phyloP scores from a whole-genome alignment of 2,329 filamentous ascomycete genomes.

The Emmonsiellopsis sp. region DNA sequence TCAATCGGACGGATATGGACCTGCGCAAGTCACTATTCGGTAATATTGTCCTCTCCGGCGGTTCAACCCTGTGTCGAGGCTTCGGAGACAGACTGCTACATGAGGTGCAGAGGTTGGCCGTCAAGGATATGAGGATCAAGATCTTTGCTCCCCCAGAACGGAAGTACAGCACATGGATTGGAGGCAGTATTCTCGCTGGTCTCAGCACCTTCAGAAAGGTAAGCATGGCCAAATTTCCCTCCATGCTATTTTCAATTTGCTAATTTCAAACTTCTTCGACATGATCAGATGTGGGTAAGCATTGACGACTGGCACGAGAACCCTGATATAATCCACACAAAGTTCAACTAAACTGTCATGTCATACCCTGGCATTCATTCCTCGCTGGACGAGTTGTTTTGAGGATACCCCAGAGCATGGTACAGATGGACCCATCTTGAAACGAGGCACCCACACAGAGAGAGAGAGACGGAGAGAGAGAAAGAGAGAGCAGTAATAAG shows the following conservation, averaged over 20 bases:
- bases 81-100: conserved; percentile 88
- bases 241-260: background rate
- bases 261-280: background rate
- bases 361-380: background rate
- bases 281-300: conserved; percentile 90
- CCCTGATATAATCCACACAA: conserved; percentile 96
- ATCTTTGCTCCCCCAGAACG: conserved; percentile 96
- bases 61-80: conserved; percentile 91
- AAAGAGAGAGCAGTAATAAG: background rate
- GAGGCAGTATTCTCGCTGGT: conserved; percentile 91
- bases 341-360: conserved; percentile 61
- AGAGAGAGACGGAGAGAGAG: background rate
- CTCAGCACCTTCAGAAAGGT: conserved; percentile 98
- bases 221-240: conserved; percentile 21
- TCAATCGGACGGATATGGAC: conserved; percentile 90
- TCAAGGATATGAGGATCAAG: conserved; percentile 99
- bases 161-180: conserved; percentile 99
- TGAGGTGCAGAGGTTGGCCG: conserved; percentile 85
- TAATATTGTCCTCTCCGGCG: conserved; percentile 95
- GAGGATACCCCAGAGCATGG: background rate
- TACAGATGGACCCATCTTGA: background rate
- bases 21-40: conserved; percentile 87
- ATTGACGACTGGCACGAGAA: conserved; percentile 99
- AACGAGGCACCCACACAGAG: conserved; percentile 1
- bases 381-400: conserved; percentile 3